phyloP scores from a whole-genome alignment of 352 stramenopile genomes.

The Globisporangium carolinianum region DNA sequence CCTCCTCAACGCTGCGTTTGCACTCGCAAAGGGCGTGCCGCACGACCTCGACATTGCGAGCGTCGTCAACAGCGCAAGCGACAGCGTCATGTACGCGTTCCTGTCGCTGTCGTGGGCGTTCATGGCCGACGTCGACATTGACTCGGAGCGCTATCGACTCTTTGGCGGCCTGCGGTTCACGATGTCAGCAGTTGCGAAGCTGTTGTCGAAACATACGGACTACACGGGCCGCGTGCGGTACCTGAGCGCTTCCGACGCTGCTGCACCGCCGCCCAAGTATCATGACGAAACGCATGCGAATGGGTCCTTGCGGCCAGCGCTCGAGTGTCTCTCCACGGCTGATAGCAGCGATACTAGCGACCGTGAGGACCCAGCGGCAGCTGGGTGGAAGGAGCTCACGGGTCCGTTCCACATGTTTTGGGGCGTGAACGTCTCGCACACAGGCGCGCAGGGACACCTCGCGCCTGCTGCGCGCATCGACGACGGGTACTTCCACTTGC shows the following conservation, averaged over 20 bases:
- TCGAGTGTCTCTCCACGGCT: slow-evolving; percentile 16
- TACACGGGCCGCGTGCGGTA: slow-evolving; percentile 37
- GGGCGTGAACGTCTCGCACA: slow-evolving; percentile 49
- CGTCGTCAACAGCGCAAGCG: slow-evolving; percentile 30
- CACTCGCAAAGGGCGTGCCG: slow-evolving; percentile 51
- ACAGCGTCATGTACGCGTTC: slow-evolving; percentile 66
- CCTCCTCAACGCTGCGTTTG: slow-evolving; percentile 49
- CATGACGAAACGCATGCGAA: slow-evolving; percentile 17
- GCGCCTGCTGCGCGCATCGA: slow-evolving; percentile 36
- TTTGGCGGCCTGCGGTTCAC: slow-evolving; percentile 56
- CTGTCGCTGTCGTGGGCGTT: slow-evolving; percentile 82
- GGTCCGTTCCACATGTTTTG: slow-evolving; percentile 57
- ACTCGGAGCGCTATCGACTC: slow-evolving; percentile 52
- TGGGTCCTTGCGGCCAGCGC: slow-evolving; percentile 12
- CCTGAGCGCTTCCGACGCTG: slow-evolving; percentile 22
- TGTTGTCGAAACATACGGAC: slow-evolving; percentile 28
- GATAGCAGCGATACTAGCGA: slow-evolving; percentile 2
- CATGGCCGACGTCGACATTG: slow-evolving; percentile 70
- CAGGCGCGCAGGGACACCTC: slow-evolving; percentile 33
- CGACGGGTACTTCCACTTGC: slow-evolving; percentile 59
- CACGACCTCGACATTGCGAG: slow-evolving; percentile 57
- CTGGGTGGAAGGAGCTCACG: slow-evolving; percentile 29
- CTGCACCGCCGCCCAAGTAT: slow-evolving; percentile 23
- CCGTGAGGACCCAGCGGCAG: slow-evolving; percentile 2
- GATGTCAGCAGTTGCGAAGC: slow-evolving; percentile 31